phyloP scores from a whole-genome alignment of 805 yeast genomes.

The Allodekkera sacchari region DNA sequence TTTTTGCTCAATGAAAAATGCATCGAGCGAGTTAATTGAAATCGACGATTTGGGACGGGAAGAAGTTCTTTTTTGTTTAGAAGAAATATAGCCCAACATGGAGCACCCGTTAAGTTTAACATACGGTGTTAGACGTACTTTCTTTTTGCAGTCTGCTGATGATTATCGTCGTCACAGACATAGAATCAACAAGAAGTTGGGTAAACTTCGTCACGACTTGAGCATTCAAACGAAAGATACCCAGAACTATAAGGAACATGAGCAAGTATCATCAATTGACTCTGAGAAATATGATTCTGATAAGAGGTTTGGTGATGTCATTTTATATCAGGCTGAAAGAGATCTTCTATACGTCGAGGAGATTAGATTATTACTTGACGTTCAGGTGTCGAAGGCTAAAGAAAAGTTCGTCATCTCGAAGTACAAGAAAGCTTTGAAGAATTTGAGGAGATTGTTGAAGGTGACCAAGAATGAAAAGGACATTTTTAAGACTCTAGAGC shows the following conservation, averaged over 20 bases:
- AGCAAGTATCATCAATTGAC: conserved; percentile 37
- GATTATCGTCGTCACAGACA: conserved; percentile 67
- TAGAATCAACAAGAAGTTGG: conserved; percentile 50
- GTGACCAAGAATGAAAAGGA: conserved; percentile 33
- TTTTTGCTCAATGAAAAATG: background rate
- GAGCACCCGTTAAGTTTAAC: conserved; percentile 40
- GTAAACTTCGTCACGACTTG: conserved; percentile 56
- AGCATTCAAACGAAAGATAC: conserved; percentile 60
- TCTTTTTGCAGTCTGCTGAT: conserved; percentile 54
- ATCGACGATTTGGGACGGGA: background rate
- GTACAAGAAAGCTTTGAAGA: conserved; percentile 52
- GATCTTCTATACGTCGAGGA: conserved; percentile 65
- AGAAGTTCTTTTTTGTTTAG: background rate
- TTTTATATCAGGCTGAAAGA: conserved; percentile 70
- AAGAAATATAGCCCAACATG: conserved; percentile 20
- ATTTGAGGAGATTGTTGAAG: conserved; percentile 33
- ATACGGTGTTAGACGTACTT: conserved; percentile 50
- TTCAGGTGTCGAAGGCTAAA: conserved; percentile 37
- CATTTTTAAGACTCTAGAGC: conserved; percentile 23
- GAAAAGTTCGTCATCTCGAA: conserved; percentile 54
- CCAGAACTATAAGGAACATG: conserved; percentile 45
- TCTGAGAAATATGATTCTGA: conserved; percentile 43
- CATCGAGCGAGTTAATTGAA: no score
- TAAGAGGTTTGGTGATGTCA: conserved; percentile 44
- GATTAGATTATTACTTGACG: conserved; percentile 45